Evolutionary conservation across 768 basidiomycete species (phyloP), one percentile per base, ranked within the genome.

Genomic region (Kwoniella sp.): DNA sequence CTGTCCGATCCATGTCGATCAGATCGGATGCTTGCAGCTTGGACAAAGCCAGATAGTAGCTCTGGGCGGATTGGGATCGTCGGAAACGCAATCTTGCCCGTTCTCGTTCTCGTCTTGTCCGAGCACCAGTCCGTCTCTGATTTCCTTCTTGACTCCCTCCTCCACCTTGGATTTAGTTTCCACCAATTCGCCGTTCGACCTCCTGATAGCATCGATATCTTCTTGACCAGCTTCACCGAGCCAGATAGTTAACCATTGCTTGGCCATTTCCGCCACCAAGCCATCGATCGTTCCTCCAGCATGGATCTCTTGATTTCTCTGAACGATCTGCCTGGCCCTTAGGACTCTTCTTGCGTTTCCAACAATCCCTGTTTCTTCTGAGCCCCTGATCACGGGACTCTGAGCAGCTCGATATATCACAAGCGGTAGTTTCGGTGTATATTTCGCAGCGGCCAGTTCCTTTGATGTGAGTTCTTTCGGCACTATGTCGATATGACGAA

Each of bases 341-440:
- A 72, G 27, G n/a, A 72, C 56, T 22, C 36, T 37, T n/a, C 53
- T 49, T 1, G 63, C 59, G 47, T 65, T 65, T 0, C 71, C 71
- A 1, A 69, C 68, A 6, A 72, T 64, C 3, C 68, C 68, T 6
- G 48, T 46, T 8, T 47, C 58, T 17, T 13, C 15, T 5, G 53
- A 53, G 10, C 71, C 71, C 22, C 68, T 60, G 1, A 51, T 36
- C 19, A 69, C 65, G 21, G 65, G 49, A 15, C 15, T 13, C 48
- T 62, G 21, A n/a, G 71, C 65, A 8, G 63, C 62, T 12, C 24
- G 47, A 17, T 17, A 5, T 17, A 71, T 52, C 2, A 21, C 22
- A 4, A 49, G 48, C 5, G 48, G 48, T 10, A 49, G 10, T 9
- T 24, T 22, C 22, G 48, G 33, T 6, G 33, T 19, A 26, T 49